Evolutionary conservation across 306 rosid genomes (phyloP), one percentile per base, ranked within the genome.

Genomic region (Quillaja saponaria): DNA sequence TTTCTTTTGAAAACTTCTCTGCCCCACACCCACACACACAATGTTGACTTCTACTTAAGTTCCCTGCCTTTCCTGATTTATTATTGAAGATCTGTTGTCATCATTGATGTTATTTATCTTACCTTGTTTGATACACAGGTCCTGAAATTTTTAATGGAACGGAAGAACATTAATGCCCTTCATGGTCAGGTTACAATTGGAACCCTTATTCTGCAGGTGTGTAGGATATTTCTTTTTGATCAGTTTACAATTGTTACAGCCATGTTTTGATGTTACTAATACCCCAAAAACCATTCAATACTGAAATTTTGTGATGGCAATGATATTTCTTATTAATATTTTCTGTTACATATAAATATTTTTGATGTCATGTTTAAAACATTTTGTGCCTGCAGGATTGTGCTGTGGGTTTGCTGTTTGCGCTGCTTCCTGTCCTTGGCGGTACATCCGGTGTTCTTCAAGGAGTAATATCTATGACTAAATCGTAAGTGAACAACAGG

Each of bases 371-470:
- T 70, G 52, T 72, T 68, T 41, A 40, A 50, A 60, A 42, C 14
- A n/a, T 1, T 47, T 70, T 68, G 63, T 42, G 47, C 55, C 69
- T 58, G 66, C 84, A 92, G 96, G 99, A 92, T 62, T 86, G 96
- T 81, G 94, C 99, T 31, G 95, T 92, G 54, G 99, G 99, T 62
- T 81, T 92, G 86, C 89, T 92, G 62, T 92, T 92, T 85, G 96
- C 99, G 7, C 64, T 92, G 83, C 88, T 92, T 76, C 99, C 99
- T 7, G 81, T 92, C 71, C 83, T 89, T 28, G 99, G 95, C 57
- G 99, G 95, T 48, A 86, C 94, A 49, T 89, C 96, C 46, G 99
- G 99, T 40, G 82, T 92, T 74, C 85, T 92, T 74, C 89, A 89
- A 63, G 99, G 99, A 78, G 81, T 92, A 46, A 74, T 89, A 64